Evolutionary conservation across 2,329 filamentous ascomycete genomes (phyloP), one percentile per base, ranked within the genome.

Genomic region (Lachnellula subtilissima): DNA sequence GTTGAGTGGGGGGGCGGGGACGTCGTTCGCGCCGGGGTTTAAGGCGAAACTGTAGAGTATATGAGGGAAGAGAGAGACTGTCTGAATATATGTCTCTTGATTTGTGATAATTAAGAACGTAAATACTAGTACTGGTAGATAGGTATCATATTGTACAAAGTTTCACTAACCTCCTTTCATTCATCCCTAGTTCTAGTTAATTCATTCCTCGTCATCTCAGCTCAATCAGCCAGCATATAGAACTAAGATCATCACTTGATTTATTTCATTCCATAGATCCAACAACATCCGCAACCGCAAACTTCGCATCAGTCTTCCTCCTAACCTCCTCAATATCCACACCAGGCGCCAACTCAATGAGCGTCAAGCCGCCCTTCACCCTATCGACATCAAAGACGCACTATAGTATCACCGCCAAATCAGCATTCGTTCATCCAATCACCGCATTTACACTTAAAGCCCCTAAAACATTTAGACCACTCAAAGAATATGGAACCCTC

Each of bases 321-420:
- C 75, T 81, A 3, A 91, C 79, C 59, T 88, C 83, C 35, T 91
- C 86, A 1, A 90, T 77, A 12, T 78, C 78, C 0, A 89, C 82
- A 0, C 84, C 86, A 1, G 85, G 83, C 1, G 87, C 87, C 15
- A 89, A 70, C 72, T 91, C 88, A 0, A 85, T 88, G 50, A 91
- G 75, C 0, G 84, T 87, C 42, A 89, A 68, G 0, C 75, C 78
- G 1, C 85, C 86, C 19, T 81, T 80, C 32, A 71, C 71, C 40
- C 86, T 78, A 63, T 88, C 82, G 7, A 88, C 85, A 65, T 88
- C 76, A 70, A 88, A 88, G 5, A 91, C 88, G 59, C 85, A 86
- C 80, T 85, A 22, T 22, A 22, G 22, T 22, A 7, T n/a, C n/a
- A 40, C 8, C n/a, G 14, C n/a, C 15, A 40, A 32, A 56, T 11